Conservation (phyloP, 1,139 yeast genomes). For the Candida tetrigidarum region DNA sequence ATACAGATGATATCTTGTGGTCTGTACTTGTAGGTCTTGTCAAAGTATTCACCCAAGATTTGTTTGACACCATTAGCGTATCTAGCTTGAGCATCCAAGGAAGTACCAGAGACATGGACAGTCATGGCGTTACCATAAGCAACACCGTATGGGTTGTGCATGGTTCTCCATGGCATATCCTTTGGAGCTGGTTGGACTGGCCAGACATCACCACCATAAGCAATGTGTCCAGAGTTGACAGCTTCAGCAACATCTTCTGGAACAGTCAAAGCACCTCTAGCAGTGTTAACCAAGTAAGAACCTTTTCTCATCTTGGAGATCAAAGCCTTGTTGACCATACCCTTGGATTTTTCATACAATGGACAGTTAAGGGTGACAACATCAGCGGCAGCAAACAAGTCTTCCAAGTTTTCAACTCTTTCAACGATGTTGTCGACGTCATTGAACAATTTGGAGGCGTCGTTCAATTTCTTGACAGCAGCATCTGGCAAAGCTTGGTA, state of each 20-base stretch:
- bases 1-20: constrained; percentile 76
- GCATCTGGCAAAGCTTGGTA: constrained; percentile 69
- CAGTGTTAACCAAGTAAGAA: constrained; percentile 80
- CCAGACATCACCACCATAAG: constrained; percentile 89
- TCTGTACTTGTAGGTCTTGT: constrained; percentile 66
- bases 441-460: constrained; percentile 42
- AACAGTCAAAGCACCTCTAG: constrained; percentile 80
- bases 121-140: constrained; percentile 77
- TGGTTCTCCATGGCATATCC: constrained; percentile 77
- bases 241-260: constrained; percentile 81
- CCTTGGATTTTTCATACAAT: constrained; percentile 69
- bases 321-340: constrained; percentile 68
- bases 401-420: constrained; percentile 67
- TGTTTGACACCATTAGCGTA: constrained; percentile 71
- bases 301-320: constrained; percentile 78
- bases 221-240: constrained; percentile 64
- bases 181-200: constrained; percentile 79
- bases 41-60: constrained; percentile 66
- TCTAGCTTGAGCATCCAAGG: constrained; percentile 78
- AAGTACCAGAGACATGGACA: constrained; percentile 81
- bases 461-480: constrained; percentile 55
- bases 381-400: constrained; percentile 69
- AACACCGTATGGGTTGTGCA: constrained; percentile 66
- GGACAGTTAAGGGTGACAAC: constrained; percentile 82
- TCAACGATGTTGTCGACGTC: constrained; percentile 49